phyloP scores from a whole-genome alignment of 2,329 filamentous ascomycete genomes.

The Alternaria metachromatica region DNA sequence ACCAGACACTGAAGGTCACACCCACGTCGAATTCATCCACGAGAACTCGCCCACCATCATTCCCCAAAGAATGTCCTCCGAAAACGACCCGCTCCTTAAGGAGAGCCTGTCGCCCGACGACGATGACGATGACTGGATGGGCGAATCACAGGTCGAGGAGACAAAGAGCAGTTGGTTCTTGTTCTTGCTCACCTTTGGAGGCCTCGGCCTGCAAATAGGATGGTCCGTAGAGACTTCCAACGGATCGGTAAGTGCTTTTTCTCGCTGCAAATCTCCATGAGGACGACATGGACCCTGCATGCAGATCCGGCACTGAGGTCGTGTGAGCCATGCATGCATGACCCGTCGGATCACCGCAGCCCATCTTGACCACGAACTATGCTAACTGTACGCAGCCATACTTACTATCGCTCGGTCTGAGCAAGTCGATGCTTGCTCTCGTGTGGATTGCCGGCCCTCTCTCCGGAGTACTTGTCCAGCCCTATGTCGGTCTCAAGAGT shows the following conservation, averaged over 20 bases:
- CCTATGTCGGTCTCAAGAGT: constrained; percentile 61
- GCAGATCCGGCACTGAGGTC: background rate
- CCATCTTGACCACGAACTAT: background rate
- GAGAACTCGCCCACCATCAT: constrained; percentile 46
- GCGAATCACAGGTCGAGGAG: constrained; percentile 59
- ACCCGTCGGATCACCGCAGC: background rate
- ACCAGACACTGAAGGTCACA: constrained; percentile 21
- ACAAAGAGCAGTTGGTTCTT: constrained; percentile 87
- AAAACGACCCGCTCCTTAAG: constrained; percentile 43
- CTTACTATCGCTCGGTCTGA: constrained; percentile 59
- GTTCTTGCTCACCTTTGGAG: constrained; percentile 82
- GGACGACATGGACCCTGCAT: constrained; percentile 10
- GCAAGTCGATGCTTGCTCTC: constrained; percentile 59
- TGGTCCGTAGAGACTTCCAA: constrained; percentile 96
- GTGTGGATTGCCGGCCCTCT: constrained; percentile 65
- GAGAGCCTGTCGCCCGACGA: constrained; percentile 40
- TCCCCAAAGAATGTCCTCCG: constrained; percentile 35
- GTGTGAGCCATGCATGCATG: background rate
- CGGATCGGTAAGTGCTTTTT: constrained; percentile 68
- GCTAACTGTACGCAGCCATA: constrained; percentile 51
- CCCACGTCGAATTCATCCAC: constrained; percentile 38
- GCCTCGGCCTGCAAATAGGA: constrained; percentile 87
- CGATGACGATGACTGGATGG: constrained; percentile 50
- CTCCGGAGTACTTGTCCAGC: constrained; percentile 61
- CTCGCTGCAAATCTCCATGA: background rate